Evolutionary conservation across 1,284 basidiomycete species (phyloP).

Genomic region (Pyrrhoderma noxium): DNA sequence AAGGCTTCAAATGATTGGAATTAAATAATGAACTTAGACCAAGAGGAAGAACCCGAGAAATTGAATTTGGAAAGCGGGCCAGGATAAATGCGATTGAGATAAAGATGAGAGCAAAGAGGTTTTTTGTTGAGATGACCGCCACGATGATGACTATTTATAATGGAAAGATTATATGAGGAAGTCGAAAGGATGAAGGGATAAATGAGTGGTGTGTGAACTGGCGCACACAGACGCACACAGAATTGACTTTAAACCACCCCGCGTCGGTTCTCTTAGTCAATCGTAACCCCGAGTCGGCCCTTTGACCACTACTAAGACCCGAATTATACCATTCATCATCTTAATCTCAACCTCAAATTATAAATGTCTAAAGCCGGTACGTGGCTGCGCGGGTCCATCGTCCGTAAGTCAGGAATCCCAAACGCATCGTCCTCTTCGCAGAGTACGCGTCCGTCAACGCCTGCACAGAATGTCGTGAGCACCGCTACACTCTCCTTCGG

Average conservation of each 20-base stretch:
- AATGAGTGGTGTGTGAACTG: too few relatives aligned
- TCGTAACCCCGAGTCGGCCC: not conserved
- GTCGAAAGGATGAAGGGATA: too few relatives aligned
- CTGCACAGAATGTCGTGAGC: constrained; percentile 40
- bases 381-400: constrained; percentile 66
- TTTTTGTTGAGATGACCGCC: constrained; percentile 4
- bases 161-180: not conserved
- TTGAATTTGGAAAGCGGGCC: constrained; percentile 5
- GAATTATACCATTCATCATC: not conserved
- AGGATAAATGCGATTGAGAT: constrained; percentile 2
- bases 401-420: constrained; percentile 52
- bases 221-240: not conserved
- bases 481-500: constrained; percentile 65
- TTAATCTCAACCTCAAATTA: too few relatives aligned
- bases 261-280: not conserved
- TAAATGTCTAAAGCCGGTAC: constrained; percentile 20
- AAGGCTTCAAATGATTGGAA: too few relatives aligned
- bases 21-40: too few relatives aligned
- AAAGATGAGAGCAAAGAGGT: constrained; percentile 4
- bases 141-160: constrained; percentile 6
- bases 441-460: constrained; percentile 52
- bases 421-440: constrained; percentile 34
- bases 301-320: not conserved
- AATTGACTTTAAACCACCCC: constrained; percentile 1
- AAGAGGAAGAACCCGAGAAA: constrained; percentile 8